Percentiles rank a stretch among this genome's conserved stretches.
These are phyloP conservation scores for Zygnema circumcarinatum DNA, from an alignment of 139 green algal species.

Conservation along the genomic window DNA sequence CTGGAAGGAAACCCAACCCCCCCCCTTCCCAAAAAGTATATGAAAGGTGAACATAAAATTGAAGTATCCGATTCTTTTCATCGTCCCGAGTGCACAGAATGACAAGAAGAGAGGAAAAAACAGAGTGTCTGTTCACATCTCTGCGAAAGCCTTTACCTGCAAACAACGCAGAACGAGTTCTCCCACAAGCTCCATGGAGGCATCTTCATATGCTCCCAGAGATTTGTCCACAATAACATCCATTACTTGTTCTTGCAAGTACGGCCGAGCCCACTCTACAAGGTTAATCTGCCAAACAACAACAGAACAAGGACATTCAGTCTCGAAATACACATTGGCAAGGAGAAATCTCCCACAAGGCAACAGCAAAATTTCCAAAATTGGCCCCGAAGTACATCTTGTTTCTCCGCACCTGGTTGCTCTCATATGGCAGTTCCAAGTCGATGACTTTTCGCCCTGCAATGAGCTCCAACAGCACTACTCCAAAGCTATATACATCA, in stretches of 20 bases:
- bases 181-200: slow-evolving; percentile 29
- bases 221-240: slow-evolving; percentile 11
- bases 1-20: not conserved
- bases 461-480: slow-evolving; percentile 49
- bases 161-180: slow-evolving; percentile 22
- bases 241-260: not conserved
- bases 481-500: slow-evolving; percentile 59
- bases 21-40: too few species aligned
- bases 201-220: slow-evolving; percentile 5
- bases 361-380: too few species aligned
- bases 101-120: too few species aligned
- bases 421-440: slow-evolving; percentile 4
- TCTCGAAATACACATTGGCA: too few species aligned
- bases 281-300: slow-evolving; percentile 28
- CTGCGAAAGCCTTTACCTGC: too few species aligned
- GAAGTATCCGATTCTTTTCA: too few species aligned
- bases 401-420: not conserved
- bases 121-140: too few species aligned
- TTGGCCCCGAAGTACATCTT: too few species aligned
- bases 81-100: too few species aligned
- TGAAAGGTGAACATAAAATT: too few species aligned
- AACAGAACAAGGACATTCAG: too few species aligned
- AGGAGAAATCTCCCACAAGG: too few species aligned
- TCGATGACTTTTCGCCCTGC: slow-evolving; percentile 38
- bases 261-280: slow-evolving; percentile 35